Percentiles rank a stretch among this genome's conserved stretches.
phyloP scores from a whole-genome alignment of 2,329 filamentous ascomycete genomes.

The Zelopaecilomyces penicillatus region DNA sequence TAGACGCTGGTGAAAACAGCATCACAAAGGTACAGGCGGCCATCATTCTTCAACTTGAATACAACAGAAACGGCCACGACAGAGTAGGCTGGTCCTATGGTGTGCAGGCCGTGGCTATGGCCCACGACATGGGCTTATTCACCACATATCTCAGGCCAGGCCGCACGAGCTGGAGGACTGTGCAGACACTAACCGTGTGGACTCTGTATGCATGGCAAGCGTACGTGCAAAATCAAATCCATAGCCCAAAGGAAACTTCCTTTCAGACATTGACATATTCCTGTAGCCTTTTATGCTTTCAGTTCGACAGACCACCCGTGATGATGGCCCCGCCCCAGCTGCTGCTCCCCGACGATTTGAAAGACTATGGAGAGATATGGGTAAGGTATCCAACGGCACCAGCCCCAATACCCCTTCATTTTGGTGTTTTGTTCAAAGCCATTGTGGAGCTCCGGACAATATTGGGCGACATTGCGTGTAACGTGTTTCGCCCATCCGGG shows the following conservation, averaged over 20 bases:
- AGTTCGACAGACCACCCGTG: constrained; percentile 12
- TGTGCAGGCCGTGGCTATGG: constrained; percentile 21
- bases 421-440: constrained; percentile 20
- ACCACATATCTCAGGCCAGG: neutral
- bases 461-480: constrained; percentile 18
- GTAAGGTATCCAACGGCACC: constrained; percentile 20
- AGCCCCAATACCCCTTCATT: constrained; percentile 12
- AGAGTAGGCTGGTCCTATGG: constrained; percentile 25
- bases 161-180: neutral
- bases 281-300: constrained; percentile 2
- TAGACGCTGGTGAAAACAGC: constrained; percentile 16
- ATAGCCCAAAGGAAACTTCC: neutral
- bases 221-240: constrained; percentile 13
- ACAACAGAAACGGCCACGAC: constrained; percentile 23
- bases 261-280: neutral
- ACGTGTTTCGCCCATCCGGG: neutral
- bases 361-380: constrained; percentile 23
- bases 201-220: constrained; percentile 23
- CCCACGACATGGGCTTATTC: constrained; percentile 21
- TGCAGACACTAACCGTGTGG: constrained; percentile 25
- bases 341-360: constrained; percentile 17
- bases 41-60: constrained; percentile 20
- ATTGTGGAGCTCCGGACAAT: constrained; percentile 19
- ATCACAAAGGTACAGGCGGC: constrained; percentile 27
- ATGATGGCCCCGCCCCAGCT: constrained; percentile 18